phyloP scores from a whole-genome alignment of 1,139 yeast genomes.

The Geotrichum fermentans region DNA sequence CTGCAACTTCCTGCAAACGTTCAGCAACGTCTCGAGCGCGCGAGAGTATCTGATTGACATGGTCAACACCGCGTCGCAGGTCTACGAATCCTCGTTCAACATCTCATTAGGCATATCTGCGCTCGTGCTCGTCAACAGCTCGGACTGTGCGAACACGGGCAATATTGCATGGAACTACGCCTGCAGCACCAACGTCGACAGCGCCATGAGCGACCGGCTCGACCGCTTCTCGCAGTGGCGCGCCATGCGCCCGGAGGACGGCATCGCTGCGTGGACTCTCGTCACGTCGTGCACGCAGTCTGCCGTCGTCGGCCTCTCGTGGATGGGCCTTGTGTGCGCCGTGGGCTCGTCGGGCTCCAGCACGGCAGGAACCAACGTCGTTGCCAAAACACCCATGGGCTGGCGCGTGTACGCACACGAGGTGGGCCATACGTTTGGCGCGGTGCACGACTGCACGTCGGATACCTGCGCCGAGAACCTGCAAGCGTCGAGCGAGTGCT shows the following conservation, averaged over 20 bases:
- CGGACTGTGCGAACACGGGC: constrained; percentile 23
- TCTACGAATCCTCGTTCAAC: constrained; percentile 39
- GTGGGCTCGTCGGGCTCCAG: constrained; percentile 24
- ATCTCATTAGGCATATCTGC: constrained; percentile 35
- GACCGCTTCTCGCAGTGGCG: constrained; percentile 37
- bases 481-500: constrained; percentile 34
- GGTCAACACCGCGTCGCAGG: constrained; percentile 38
- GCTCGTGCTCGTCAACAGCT: constrained; percentile 25
- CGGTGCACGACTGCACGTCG: constrained; percentile 41
- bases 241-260: constrained; percentile 30
- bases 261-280: constrained; percentile 40
- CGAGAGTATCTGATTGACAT: constrained; percentile 35
- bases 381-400: constrained; percentile 36
- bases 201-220: constrained; percentile 34
- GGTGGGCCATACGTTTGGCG: constrained; percentile 43
- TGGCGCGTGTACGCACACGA: constrained; percentile 43
- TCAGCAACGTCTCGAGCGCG: constrained; percentile 33
- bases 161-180: constrained; percentile 34
- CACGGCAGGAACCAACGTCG: constrained; percentile 38
- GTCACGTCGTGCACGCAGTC: constrained; percentile 37
- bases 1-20: constrained; percentile 35
- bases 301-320: constrained; percentile 39
- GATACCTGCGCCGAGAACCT: constrained; percentile 35
- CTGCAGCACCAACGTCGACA: constrained; percentile 26
- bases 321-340: constrained; percentile 40